Evolutionary conservation across 208 protist species (phyloP), one percentile per base, ranked within the genome.

Genomic region (Zelonia costaricensis): DNA sequence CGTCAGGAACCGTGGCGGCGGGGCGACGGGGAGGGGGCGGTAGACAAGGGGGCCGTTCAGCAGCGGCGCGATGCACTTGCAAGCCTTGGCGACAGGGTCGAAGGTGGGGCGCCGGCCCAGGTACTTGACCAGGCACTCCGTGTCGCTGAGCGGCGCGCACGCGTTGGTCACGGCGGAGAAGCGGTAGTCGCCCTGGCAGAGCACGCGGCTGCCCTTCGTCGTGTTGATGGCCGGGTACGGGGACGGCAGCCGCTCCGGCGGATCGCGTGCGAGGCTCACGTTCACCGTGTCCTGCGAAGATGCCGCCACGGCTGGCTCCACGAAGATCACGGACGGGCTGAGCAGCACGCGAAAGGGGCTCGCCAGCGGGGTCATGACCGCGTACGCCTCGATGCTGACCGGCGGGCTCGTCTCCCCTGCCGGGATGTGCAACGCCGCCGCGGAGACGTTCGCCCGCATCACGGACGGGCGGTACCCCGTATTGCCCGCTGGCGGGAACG

Each of bases 101-200:
- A 71, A 71, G 39, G 20, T 9, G 27, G 42, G 49, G 56, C 56
- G 55, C 5, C 65, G 65, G 22, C 56, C 56, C 20, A 40, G 55
- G 45, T 71, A 63, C 56, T 71, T 71, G 38, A 53, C 35, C 28
- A 47, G 39, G 48, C 65, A 71, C 40, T 71, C 56, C 36, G 23
- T 13, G 43, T 63, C 56, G 0, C 36, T 64, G 13, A 71, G 65
- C 28, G 65, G 65, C 56, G 44, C 38, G 25, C 65, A 71, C 10
- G 27, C 27, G 28, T 60, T 44, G n/a, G 33, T 49, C 39, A 9
- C 23, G 5, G 31, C 39, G 23, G 65, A 71, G 42, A 71, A 63
- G 39, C 65, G 65, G 49, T 64, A 63, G 56, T 71, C 65, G 15
- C 65, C 65, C 13, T 57, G 38, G 49, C 65, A 71, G 39, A 71